Conservation (phyloP, 148 eudicot genomes). For the Rhododendron ferrugineum region DNA sequence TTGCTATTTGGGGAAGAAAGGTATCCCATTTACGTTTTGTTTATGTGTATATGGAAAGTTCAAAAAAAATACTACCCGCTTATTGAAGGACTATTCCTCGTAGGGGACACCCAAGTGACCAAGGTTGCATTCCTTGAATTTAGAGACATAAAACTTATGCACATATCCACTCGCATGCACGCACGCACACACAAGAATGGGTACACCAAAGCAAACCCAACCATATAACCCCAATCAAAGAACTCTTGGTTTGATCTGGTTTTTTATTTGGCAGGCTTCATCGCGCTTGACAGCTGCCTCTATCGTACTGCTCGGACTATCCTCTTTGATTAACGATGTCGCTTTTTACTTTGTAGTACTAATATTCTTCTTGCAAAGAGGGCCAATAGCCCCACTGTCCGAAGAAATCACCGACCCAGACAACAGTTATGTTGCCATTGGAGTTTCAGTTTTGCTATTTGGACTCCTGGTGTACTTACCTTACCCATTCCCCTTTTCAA, state of each 20-base stretch:
- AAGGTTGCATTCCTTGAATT: neutral
- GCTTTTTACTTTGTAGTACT: conserved; percentile 93
- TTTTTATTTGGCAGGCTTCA: conserved; percentile 53
- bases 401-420: conserved; percentile 91
- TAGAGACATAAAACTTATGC: neutral
- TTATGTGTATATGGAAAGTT: neutral
- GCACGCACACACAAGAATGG: neutral
- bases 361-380: conserved; percentile 90
- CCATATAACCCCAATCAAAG: neutral
- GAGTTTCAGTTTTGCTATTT: conserved; percentile 60
- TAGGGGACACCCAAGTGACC: neutral
- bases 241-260: neutral
- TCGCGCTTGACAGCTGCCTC: conserved; percentile 61
- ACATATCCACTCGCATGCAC: neutral
- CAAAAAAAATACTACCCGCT: neutral
- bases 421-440: conserved; percentile 57
- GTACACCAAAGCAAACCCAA: neutral
- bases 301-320: conserved; percentile 73
- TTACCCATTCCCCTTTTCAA: conserved; percentile 77
- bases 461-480: conserved; percentile 91
- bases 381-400: conserved; percentile 79
- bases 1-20: conserved; percentile 97
- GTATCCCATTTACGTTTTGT: conserved; percentile 25
- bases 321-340: conserved; percentile 81
- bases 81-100: neutral